A percentile compares a stretch with the other conserved stretches of the same genome.
Conservation (phyloP, 805 yeast species). For the Myxozyma monticola region DNA sequence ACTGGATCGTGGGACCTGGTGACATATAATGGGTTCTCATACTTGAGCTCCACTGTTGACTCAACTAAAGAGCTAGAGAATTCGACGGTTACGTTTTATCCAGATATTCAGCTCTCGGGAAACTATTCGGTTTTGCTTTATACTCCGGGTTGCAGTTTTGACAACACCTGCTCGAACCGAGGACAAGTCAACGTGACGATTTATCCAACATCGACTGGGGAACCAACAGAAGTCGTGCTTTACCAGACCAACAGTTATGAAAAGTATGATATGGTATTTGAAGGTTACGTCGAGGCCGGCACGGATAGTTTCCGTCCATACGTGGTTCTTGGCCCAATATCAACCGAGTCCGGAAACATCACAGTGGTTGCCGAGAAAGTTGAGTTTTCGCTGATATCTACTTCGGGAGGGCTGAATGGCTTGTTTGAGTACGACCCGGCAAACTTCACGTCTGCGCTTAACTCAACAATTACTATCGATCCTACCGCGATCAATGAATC, state of each 20-base stretch:
- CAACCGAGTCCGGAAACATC: slow-evolving; percentile 31
- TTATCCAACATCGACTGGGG: slow-evolving; percentile 47
- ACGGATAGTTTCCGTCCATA: slow-evolving; percentile 42
- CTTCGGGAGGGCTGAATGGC: slow-evolving; percentile 55
- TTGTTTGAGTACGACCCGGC: slow-evolving; percentile 76
- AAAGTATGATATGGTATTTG: slow-evolving; percentile 76
- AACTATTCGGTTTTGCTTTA: slow-evolving; percentile 67
- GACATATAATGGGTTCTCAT: slow-evolving; percentile 38
- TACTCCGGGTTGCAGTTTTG: slow-evolving; percentile 84
- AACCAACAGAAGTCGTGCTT: slow-evolving; percentile 47
- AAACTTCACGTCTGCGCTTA: slow-evolving; percentile 54
- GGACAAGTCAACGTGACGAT: slow-evolving; percentile 79
- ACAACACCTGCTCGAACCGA: slow-evolving; percentile 65
- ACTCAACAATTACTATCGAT: slow-evolving; percentile 43
- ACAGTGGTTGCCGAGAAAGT: slow-evolving; percentile 31
- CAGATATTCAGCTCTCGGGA: slow-evolving; percentile 73
- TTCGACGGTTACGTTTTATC: slow-evolving; percentile 45
- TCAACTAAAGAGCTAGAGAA: background rate
- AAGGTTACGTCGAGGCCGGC: slow-evolving; percentile 61
- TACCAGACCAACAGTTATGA: slow-evolving; percentile 79
- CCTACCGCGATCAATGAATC: slow-evolving; percentile 48
- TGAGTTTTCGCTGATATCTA: slow-evolving; percentile 36
- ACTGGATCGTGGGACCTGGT: slow-evolving; percentile 36
- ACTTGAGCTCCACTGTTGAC: slow-evolving; percentile 37
- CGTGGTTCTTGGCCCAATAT: slow-evolving; percentile 46